These are phyloP conservation scores for Schizothecium vesticola DNA, from an alignment of 495 filamentous ascomycete genomes.

Conservation along the genomic window DNA sequence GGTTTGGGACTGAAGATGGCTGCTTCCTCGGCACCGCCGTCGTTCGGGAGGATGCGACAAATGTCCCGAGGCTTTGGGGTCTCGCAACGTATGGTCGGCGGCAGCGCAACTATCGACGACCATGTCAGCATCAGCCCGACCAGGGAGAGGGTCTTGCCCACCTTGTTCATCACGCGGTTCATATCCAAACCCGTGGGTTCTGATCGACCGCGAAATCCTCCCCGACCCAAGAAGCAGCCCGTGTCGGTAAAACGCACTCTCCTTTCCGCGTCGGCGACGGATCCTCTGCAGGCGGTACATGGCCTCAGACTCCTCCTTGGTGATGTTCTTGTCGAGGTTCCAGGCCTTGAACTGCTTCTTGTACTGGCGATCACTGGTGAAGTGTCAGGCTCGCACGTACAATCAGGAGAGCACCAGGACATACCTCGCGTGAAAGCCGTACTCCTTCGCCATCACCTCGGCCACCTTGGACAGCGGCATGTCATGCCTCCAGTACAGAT, in stretches of 20 bases:
- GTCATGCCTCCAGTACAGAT: conserved; percentile 19
- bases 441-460: conserved; percentile 13
- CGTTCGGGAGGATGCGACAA: not conserved
- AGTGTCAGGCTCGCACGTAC: not conserved
- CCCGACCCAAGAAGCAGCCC: not conserved
- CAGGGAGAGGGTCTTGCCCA: not conserved
- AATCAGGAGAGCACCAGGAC: not conserved
- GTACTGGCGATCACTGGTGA: conserved; percentile 23
- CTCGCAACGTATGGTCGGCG: not conserved
- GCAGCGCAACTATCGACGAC: not conserved
- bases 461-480: conserved; percentile 21
- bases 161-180: not conserved
- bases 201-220: not conserved
- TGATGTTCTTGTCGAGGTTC: conserved; percentile 27
- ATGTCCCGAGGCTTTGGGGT: not conserved
- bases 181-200: not conserved
- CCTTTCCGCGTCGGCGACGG: conserved; percentile 8
- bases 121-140: not conserved
- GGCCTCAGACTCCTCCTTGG: conserved; percentile 14
- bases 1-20: not conserved
- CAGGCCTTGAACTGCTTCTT: conserved; percentile 25
- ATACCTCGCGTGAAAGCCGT: conserved; percentile 24
- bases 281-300: conserved; percentile 21
- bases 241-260: conserved; percentile 18
- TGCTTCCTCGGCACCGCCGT: not conserved